Conservation (phyloP, 345 rosid species). For the Chamaenerion angustifolium region DNA sequence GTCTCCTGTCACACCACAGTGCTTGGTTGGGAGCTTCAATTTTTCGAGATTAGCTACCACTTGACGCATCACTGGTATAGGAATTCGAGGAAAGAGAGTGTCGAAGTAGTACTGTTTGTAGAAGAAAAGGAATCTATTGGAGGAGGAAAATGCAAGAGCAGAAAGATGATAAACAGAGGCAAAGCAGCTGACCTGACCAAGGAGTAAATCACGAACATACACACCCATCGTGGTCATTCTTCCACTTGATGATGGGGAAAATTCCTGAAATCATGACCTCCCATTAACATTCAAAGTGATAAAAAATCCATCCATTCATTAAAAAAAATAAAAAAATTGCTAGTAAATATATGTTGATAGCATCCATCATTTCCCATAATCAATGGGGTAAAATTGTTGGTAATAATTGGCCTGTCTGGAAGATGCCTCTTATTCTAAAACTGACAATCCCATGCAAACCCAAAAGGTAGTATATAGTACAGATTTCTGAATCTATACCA, state of each 20-base stretch:
- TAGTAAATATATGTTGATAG: too few relatives aligned
- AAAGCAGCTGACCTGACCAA: slow-evolving; percentile 66
- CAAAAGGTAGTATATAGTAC: slow-evolving; percentile 4
- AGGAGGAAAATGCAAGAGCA: neutral
- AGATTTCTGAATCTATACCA: slow-evolving; percentile 9
- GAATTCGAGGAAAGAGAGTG: slow-evolving; percentile 94
- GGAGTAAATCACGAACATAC: slow-evolving; percentile 88
- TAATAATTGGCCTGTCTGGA: too few relatives aligned
- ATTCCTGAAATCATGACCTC: slow-evolving; percentile 46
- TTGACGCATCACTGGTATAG: slow-evolving; percentile 90
- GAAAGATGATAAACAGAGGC: neutral
- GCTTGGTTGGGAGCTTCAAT: slow-evolving; percentile 74
- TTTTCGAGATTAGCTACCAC: slow-evolving; percentile 68
- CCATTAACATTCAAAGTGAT: too few relatives aligned
- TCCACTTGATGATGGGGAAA: slow-evolving; percentile 81
- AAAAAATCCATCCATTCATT: too few relatives aligned
- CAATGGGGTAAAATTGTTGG: slow-evolving; percentile 3
- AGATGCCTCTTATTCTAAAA: neutral
- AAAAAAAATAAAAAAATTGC: too few relatives aligned
- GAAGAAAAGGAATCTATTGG: neutral
- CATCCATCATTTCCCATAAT: too few relatives aligned
- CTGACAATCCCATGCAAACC: neutral
- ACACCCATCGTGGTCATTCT: slow-evolving; percentile 81
- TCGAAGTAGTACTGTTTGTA: slow-evolving; percentile 83
- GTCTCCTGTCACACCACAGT: slow-evolving; percentile 78